Evolutionary conservation across 2,329 filamentous ascomycete species (phyloP), one percentile per base, ranked within the genome.

Genomic region (Scolecobasidium constrictum): DNA sequence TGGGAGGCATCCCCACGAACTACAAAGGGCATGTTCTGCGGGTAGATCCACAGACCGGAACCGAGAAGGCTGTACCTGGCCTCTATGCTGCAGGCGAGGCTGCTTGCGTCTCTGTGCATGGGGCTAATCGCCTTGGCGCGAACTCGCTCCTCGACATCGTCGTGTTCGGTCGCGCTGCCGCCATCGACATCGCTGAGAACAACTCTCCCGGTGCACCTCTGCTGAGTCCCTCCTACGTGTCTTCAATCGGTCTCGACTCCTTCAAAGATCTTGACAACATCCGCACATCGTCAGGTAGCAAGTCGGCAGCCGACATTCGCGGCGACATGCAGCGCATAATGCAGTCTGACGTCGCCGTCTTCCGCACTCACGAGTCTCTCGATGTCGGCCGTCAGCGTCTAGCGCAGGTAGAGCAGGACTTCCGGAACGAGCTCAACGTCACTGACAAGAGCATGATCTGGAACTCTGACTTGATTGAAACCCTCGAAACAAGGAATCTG

Each of bases 1-100:
- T 71, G 68, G 67, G 67, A 16, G 67, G 67, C 18, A 66, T 70
- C 11, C 66, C 67, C 5, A 71, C 67, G 3, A 69, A 71, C 39
- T 70, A 62, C 47, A 65, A 65, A 34, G 67, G 67, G 15, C 62
- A 71, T 46, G 67, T 70, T 7, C 49, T 71, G 3, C 58, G 63
- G 38, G 56, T 69, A 39, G 53, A 57, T 18, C 48, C 48, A 26
- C 56, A 60, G 9, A 45, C 43, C 0, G 61, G 63, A 2, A 51
- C 56, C 6, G 66, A 70, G 31, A 57, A 56, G 22, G 50, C 62
- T 6, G 66, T 71, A 2, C 56, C 64, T 31, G 68, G 67, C 1
- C 51, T 71, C 9, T 71, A 68, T 46, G 67, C 67, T 2, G 66
- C 65, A 3, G 68, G 68, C 33, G 67, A 71, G 50, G 62, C 63